These are phyloP conservation scores for Lentinula boryana DNA, from an alignment of 768 basidiomycete species.

Conservation along the genomic window DNA sequence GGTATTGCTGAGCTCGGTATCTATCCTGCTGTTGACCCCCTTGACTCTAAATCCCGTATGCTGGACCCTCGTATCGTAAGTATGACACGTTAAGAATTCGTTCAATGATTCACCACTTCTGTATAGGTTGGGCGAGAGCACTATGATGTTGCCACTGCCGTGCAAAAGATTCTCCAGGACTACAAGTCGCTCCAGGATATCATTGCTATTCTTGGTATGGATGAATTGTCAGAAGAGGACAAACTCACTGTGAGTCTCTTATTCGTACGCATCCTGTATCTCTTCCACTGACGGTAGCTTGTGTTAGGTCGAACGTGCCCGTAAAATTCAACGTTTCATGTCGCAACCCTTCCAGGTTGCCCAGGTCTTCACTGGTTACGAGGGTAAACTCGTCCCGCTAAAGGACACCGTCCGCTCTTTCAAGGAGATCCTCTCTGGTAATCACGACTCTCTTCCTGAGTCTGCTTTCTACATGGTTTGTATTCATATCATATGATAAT, in stretches of 20 bases:
- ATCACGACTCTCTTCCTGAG: conserved; percentile 88
- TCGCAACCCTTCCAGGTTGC: conserved; percentile 99
- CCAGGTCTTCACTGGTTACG: conserved; percentile 99
- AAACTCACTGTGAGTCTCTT: conserved; percentile 79
- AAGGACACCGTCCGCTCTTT: conserved; percentile 97
- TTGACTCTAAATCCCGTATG: conserved; percentile 99
- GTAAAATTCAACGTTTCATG: conserved; percentile 99
- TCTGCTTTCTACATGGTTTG: conserved; percentile 95
- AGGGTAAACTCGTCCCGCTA: conserved; percentile 93
- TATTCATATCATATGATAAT: neutral
- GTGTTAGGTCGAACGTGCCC: conserved; percentile 88
- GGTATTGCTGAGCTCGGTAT: conserved; percentile 98
- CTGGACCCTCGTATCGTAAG: conserved; percentile 97
- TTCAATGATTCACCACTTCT: conserved; percentile 5
- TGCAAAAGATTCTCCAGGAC: conserved; percentile 96
- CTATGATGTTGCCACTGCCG: conserved; percentile 93
- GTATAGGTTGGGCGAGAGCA: conserved; percentile 79
- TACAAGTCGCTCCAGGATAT: conserved; percentile 99
- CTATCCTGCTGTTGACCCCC: conserved; percentile 99
- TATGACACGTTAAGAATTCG: conserved; percentile 5
- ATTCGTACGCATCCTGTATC: neutral
- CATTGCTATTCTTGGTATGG: conserved; percentile 99
- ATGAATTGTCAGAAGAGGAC: conserved; percentile 99
- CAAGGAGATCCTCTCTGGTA: conserved; percentile 93
- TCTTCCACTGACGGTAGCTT: neutral